Conservation (phyloP, 2,329 filamentous ascomycete species). For the Talaromyces amestolkiae region DNA sequence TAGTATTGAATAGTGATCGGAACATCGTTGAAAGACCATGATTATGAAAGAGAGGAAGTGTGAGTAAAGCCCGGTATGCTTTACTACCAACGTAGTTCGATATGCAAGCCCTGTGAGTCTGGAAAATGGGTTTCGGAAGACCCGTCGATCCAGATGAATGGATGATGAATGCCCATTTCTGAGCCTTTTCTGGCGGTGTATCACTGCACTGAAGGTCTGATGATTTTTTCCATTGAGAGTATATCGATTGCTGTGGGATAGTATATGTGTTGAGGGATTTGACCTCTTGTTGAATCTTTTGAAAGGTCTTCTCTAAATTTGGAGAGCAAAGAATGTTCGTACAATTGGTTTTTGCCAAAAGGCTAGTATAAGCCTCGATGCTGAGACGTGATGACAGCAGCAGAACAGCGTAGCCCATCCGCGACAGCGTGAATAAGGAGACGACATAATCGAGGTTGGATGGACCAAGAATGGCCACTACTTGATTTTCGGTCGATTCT, state of each 20-base stretch:
- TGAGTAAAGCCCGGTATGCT: neutral
- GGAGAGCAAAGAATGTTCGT: neutral
- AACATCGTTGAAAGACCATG: neutral
- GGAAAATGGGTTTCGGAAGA: neutral
- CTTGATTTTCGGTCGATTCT: neutral
- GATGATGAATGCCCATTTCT: neutral
- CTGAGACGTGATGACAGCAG: neutral
- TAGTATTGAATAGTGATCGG: neutral
- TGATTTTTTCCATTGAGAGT: neutral
- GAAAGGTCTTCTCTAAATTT: neutral
- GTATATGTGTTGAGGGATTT: neutral
- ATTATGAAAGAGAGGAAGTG: neutral
- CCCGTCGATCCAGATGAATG: neutral
- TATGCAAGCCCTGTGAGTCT: neutral
- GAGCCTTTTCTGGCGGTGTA: neutral
- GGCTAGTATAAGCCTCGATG: neutral
- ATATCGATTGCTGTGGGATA: neutral
- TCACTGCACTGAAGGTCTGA: neutral
- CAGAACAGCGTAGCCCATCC: neutral
- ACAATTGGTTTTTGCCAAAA: neutral
- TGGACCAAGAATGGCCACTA: neutral
- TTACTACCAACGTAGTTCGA: neutral
- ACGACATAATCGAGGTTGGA: neutral
- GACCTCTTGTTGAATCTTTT: neutral
- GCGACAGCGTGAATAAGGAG: neutral